phyloP scores from a whole-genome alignment of 257 asterid species.

The Rehmannia glutinosa region DNA sequence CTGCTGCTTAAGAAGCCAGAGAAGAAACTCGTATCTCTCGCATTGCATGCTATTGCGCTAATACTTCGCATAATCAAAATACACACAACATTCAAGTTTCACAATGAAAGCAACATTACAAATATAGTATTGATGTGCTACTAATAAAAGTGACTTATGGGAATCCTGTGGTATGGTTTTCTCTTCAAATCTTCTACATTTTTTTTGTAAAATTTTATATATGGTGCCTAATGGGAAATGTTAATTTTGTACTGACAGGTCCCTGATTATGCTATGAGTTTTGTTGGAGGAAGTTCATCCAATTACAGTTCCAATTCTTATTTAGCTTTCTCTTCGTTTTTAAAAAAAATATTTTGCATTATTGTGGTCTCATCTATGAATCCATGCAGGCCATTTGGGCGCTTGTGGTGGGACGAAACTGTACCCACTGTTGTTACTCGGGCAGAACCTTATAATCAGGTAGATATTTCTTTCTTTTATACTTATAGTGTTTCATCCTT shows the following conservation, averaged over 20 bases:
- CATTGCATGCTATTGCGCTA: slow-evolving; percentile 75
- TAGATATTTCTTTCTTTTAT: background rate
- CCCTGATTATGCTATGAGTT: slow-evolving; percentile 75
- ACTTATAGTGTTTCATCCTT: background rate
- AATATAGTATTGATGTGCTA: no score
- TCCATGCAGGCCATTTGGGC: slow-evolving; percentile 74
- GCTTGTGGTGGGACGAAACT: slow-evolving; percentile 91
- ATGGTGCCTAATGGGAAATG: background rate
- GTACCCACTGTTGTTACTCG: slow-evolving; percentile 88
- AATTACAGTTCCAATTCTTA: slow-evolving; percentile 33
- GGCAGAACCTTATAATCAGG: slow-evolving; percentile 94
- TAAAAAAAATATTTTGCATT: background rate
- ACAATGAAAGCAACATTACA: slow-evolving; percentile 80
- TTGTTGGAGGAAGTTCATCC: slow-evolving; percentile 51
- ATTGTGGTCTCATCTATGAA: background rate
- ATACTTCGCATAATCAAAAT: slow-evolving; percentile 79
- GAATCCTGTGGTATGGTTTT: slow-evolving; percentile 67
- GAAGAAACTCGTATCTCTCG: slow-evolving; percentile 77
- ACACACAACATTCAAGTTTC: slow-evolving; percentile 77
- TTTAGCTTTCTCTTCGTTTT: background rate
- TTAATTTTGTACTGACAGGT: slow-evolving; percentile 36
- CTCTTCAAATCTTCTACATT: background rate
- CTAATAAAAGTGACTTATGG: slow-evolving; percentile 57
- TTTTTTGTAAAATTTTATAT: no score
- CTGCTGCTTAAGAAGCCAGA: slow-evolving; percentile 70